A percentile compares a stretch with the other conserved stretches of the same genome.
phyloP scores from a whole-genome alignment of 2,329 filamentous ascomycete genomes.

The Shiraia bambusicola region DNA sequence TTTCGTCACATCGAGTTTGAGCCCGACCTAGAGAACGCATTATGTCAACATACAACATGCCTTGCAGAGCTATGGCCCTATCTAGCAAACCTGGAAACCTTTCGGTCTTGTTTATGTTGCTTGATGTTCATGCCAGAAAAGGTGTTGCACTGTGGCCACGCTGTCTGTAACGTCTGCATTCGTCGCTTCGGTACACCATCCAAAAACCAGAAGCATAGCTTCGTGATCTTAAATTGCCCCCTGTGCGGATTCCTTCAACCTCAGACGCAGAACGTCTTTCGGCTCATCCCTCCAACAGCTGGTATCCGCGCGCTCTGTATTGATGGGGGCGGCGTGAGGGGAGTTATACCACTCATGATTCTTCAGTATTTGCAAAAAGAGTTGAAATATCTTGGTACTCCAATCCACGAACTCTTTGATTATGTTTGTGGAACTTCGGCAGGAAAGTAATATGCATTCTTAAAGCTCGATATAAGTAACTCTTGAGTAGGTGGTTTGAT shows the following conservation, averaged over 20 bases:
- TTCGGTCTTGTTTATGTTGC: conserved; percentile 34
- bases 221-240: conserved; percentile 27
- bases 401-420: conserved; percentile 27
- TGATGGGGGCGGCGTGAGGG: conserved; percentile 38
- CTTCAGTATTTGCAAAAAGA: conserved; percentile 16
- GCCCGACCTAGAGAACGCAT: too few relatives aligned
- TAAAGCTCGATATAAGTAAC: neutral
- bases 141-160: conserved; percentile 38
- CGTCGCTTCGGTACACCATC: conserved; percentile 26
- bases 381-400: conserved; percentile 12
- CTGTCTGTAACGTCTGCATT: conserved; percentile 40
- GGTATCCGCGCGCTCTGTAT: conserved; percentile 39
- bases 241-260: conserved; percentile 28
- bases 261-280: conserved; percentile 10
- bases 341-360: conserved; percentile 26
- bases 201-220: conserved; percentile 22
- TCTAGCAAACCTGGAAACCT: conserved; percentile 14
- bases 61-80: too few relatives aligned
- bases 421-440: conserved; percentile 31
- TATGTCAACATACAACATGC: too few relatives aligned
- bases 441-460: too few relatives aligned
- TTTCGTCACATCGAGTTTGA: too few relatives aligned
- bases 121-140: conserved; percentile 30
- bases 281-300: conserved; percentile 37
- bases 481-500: conserved; percentile 29